Evolutionary conservation across 2,329 filamentous ascomycete genomes (phyloP).

Genomic region (Scytalidium lignicola): DNA sequence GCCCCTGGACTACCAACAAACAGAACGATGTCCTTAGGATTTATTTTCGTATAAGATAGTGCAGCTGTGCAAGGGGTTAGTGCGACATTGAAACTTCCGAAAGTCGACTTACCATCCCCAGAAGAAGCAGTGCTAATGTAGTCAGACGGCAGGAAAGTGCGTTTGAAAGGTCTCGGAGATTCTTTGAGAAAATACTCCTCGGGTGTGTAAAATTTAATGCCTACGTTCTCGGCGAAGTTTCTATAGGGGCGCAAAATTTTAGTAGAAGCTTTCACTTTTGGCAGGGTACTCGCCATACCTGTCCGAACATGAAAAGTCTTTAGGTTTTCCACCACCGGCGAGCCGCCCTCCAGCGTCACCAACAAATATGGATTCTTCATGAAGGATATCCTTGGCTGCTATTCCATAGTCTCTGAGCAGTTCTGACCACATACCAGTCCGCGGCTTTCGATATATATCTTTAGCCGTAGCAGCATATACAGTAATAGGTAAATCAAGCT

Average conservation of each 20-base stretch:
- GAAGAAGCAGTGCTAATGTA: slow-evolving; percentile 38
- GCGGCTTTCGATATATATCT: slow-evolving; percentile 81
- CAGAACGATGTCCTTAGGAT: slow-evolving; percentile 69
- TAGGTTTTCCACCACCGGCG: slow-evolving; percentile 39
- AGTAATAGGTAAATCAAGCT: slow-evolving; percentile 69
- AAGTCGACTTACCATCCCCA: slow-evolving; percentile 15
- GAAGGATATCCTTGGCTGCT: slow-evolving; percentile 46
- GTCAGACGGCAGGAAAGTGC: slow-evolving; percentile 65
- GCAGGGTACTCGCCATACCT: slow-evolving; percentile 19
- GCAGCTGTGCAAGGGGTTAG: background rate
- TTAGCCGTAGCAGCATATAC: slow-evolving; percentile 83
- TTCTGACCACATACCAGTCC: slow-evolving; percentile 81
- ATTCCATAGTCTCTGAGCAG: slow-evolving; percentile 48
- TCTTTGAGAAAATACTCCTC: slow-evolving; percentile 85
- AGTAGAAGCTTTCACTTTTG: slow-evolving; percentile 1
- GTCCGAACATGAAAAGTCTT: slow-evolving; percentile 63
- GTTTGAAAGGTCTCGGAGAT: slow-evolving; percentile 56
- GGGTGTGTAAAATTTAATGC: slow-evolving; percentile 75
- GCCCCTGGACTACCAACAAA: slow-evolving; percentile 86
- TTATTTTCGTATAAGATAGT: slow-evolving; percentile 46
- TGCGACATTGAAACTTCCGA: background rate
- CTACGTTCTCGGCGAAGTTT: slow-evolving; percentile 81
- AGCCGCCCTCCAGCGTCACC: slow-evolving; percentile 73
- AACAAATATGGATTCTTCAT: slow-evolving; percentile 74
- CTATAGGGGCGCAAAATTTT: slow-evolving; percentile 32